phyloP scores from a whole-genome alignment of 257 asterid species.

The Solanum gracilifrons region DNA sequence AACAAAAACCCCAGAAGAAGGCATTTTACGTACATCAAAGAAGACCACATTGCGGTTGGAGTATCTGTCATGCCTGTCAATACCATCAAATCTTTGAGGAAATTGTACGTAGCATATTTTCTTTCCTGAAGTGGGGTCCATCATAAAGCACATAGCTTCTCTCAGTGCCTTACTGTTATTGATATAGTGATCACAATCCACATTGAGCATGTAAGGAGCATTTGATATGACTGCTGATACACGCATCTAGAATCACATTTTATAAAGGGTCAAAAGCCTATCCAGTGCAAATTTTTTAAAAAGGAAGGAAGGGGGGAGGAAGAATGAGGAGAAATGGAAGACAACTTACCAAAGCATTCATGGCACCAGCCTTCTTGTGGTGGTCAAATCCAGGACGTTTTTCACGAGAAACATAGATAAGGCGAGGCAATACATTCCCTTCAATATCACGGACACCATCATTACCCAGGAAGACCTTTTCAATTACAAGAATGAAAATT shows the following conservation, averaged over 20 bases:
- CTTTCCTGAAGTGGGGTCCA: constrained; percentile 98
- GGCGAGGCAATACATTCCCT: constrained; percentile 90
- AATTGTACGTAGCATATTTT: constrained; percentile 94
- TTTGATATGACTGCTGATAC: constrained; percentile 95
- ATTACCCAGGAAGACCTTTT: constrained; percentile 84
- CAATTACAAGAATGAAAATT: background rate
- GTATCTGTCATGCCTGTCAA: constrained; percentile 89
- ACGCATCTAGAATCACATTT: constrained; percentile 46
- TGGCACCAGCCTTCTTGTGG: constrained; percentile 97
- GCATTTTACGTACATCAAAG: constrained; percentile 57
- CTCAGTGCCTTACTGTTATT: constrained; percentile 93
- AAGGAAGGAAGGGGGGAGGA: background rate
- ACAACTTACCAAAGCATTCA: constrained; percentile 78
- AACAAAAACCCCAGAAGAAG: background rate
- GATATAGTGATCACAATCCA: constrained; percentile 97
- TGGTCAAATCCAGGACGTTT: constrained; percentile 97
- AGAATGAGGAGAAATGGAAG: background rate
- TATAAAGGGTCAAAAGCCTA: background rate
- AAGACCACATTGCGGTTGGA: constrained; percentile 94
- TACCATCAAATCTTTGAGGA: constrained; percentile 96
- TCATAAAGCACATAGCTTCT: constrained; percentile 98
- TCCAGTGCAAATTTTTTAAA: background rate
- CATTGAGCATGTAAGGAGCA: constrained; percentile 90
- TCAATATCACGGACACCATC: constrained; percentile 77
- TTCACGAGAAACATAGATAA: constrained; percentile 93